phyloP scores from a whole-genome alignment of 108 stramenopile species.

The Pseudonitzschia multiseries region DNA sequence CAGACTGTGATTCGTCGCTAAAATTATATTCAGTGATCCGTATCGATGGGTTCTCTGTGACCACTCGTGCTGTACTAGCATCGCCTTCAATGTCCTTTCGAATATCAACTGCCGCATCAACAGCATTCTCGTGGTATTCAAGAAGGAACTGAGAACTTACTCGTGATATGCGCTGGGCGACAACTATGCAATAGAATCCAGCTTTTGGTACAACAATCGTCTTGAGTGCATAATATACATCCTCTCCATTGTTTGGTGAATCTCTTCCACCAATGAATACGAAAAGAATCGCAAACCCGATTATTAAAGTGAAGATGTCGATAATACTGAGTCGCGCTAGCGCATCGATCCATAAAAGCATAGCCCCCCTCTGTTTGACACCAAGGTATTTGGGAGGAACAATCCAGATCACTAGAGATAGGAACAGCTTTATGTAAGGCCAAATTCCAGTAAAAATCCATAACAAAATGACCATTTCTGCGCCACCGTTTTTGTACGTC shows the following conservation, averaged over 20 bases:
- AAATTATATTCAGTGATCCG: neutral
- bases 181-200: slow-evolving; percentile 46
- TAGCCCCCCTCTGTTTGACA: slow-evolving; percentile 48
- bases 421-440: slow-evolving; percentile 72
- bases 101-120: slow-evolving; percentile 20
- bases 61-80: slow-evolving; percentile 2
- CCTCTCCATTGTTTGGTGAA: slow-evolving; percentile 13
- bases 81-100: slow-evolving; percentile 5
- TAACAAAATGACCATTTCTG: slow-evolving; percentile 58
- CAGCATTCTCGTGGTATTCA: slow-evolving; percentile 42
- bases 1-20: neutral
- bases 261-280: slow-evolving; percentile 48
- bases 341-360: slow-evolving; percentile 73
- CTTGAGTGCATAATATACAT: slow-evolving; percentile 35
- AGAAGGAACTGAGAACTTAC: slow-evolving; percentile 42
- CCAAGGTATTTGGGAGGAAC: slow-evolving; percentile 44
- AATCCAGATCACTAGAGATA: slow-evolving; percentile 62
- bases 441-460: slow-evolving; percentile 70
- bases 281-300: slow-evolving; percentile 36
- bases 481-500: slow-evolving; percentile 69
- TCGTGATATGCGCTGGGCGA: slow-evolving; percentile 44
- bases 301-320: slow-evolving; percentile 41
- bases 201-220: slow-evolving; percentile 38
- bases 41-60: neutral
- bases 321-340: slow-evolving; percentile 59